phyloP scores from a whole-genome alignment of 2,329 filamentous ascomycete genomes.

The Fusarium mundagurra region DNA sequence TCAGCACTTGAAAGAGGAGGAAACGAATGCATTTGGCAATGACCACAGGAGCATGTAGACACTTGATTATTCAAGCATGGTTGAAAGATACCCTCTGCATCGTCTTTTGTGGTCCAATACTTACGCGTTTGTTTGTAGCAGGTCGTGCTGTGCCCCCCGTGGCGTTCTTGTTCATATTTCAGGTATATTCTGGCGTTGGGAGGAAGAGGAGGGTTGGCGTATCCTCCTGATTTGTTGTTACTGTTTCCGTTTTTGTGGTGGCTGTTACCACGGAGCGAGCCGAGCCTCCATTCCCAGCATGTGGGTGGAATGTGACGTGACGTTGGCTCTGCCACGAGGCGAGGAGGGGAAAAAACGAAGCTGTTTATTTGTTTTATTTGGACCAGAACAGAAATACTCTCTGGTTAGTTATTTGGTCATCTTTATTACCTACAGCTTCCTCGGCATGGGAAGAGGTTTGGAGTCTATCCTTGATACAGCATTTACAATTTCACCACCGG shows the following conservation, averaged over 20 bases:
- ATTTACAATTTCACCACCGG: constrained; percentile 28
- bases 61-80: neutral
- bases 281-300: neutral
- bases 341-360: neutral
- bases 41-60: neutral
- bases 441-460: neutral
- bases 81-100: neutral
- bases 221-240: constrained; percentile 13
- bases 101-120: neutral
- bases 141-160: constrained; percentile 6
- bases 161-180: constrained; percentile 36
- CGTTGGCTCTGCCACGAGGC: neutral
- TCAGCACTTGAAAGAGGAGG: neutral
- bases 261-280: neutral
- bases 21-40: neutral
- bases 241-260: constrained; percentile 9
- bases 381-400: constrained; percentile 7
- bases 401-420: constrained; percentile 20
- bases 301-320: constrained; percentile 8
- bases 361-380: constrained; percentile 11
- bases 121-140: neutral
- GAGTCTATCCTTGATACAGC: constrained; percentile 34
- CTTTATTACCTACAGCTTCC: neutral
- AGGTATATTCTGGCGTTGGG: constrained; percentile 37
- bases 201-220: constrained; percentile 14